Evolutionary conservation across 345 rosid species (phyloP), one percentile per base, ranked within the genome.

Genomic region (Lepidium aucheri): DNA sequence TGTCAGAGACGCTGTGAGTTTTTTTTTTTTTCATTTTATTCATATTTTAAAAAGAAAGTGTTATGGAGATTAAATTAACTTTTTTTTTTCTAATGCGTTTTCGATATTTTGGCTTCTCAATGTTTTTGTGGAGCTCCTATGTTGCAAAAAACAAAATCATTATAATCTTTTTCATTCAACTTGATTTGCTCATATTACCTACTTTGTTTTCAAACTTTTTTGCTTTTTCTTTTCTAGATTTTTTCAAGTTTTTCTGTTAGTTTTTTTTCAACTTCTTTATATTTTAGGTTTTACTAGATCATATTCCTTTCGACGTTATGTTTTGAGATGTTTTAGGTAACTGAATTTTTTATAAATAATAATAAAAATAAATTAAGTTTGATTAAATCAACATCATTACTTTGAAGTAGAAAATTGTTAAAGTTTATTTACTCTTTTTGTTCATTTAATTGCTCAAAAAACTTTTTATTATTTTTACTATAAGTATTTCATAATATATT

Each of bases 1-100:
- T 40, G 97, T 94, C 58, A 83, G 99, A 80, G 95, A 78, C 69
- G 75, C 90, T 57, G 97, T 94, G 74, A 86, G 86, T 68, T 3
- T 14, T 14, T 32, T 72, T 26, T 39, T 46, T 63, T 11, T 10
- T 53, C 6, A 14, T 6, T 9, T 18, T 40, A 7, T 7, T 14
- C 22, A 20, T 60, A 38, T 41, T 57, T 46, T 67, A 47, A 24
- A 9, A 3, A 17, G 16, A 60, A 59, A 47, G 34, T 26, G 6
- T 18, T 26, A 8, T 18, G 42, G 24, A 18, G 60, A 63, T 36
- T 67, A 53, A 28, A 36, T 68, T 53, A 67, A 22, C 18, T 2
- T 50, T 55, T 28, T 55, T 28, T 28, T 28, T 47, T 54, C 35
- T 13, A 36, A 58, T 39, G 41, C 44, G 46, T 62, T 51, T 76